Base-by-base conservation (phyloP, 2,329 filamentous ascomycete species). In the Calonectria montana region DNA sequence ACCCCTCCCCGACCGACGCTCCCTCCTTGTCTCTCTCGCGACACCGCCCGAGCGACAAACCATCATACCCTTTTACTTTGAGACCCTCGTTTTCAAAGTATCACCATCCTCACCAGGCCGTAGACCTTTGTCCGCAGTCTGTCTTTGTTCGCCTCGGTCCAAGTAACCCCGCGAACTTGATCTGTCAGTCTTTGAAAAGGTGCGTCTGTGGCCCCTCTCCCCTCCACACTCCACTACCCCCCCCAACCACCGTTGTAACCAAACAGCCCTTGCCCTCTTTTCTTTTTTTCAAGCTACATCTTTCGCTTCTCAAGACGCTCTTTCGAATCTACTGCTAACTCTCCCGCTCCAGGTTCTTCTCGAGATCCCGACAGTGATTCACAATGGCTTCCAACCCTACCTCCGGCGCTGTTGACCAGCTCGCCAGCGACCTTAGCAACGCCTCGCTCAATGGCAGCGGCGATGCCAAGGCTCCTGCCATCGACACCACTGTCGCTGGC, bases 391-490 rank as follows among this genome's bases (percentile, higher is more conserved):
- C 88, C 82, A 85, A 89, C 85, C 85, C 87, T 83, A 82, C 87
- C 79, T 83, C 87, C 81, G 86, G 86, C 85, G 90, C 90, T 91
- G 91, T 93, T 88, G 93, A 94, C 81, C 94, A 95, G 92, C 93
- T 95, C 85, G 91, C 92, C 87, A 88, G 91, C 86, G 94, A 97
- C 83, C 92, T 93, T 81, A 88, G 89, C 86, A 94, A 92, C 87
- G 86, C 92, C 82, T 89, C 90, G 84, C 88, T 94, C 83, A 91
- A 94, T 82, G 89, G 90, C 80, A 87, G 88, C 80, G 92, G 93
- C 82, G 91, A 91, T 85, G 90, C 88, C 83, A 90, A 89, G 83
- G 89, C 90, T 76, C 87, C 93, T 80, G 86, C 90, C 83, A 88
- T 96, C 87, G 94, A 96, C 87, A 96, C 95, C 85, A 92, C 90